phyloP scores from a whole-genome alignment of 2,329 filamentous ascomycete genomes.

The Drechslera avenae region DNA sequence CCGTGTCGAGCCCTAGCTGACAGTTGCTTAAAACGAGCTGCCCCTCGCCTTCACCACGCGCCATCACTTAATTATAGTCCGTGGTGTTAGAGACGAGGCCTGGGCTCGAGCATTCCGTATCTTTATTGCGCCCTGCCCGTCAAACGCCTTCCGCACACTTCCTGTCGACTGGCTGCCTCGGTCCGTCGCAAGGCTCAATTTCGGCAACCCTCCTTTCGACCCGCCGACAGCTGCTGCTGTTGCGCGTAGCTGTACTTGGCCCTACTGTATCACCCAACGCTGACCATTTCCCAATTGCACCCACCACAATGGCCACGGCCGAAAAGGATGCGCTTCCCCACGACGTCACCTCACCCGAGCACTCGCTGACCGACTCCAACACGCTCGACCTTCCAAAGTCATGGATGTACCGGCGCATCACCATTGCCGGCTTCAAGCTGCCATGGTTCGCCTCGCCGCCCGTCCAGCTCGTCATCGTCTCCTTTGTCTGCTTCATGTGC shows the following conservation, averaged over 20 bases:
- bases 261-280: background rate
- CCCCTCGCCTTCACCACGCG: slow-evolving; percentile 26
- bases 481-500: slow-evolving; percentile 60
- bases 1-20: slow-evolving; percentile 28
- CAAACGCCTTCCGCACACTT: background rate
- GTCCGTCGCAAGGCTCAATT: slow-evolving; percentile 1
- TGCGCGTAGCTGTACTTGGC: too few species aligned
- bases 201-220: too few species aligned
- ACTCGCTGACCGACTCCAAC: slow-evolving; percentile 40
- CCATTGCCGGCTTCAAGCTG: slow-evolving; percentile 49
- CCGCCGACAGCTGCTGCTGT: background rate
- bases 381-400: slow-evolving; percentile 48
- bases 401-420: slow-evolving; percentile 56
- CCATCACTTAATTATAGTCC: slow-evolving; percentile 23
- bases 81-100: slow-evolving; percentile 14
- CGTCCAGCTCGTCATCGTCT: slow-evolving; percentile 56
- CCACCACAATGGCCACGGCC: slow-evolving; percentile 34
- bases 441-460: slow-evolving; percentile 58
- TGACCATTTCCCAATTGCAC: background rate
- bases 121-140: slow-evolving; percentile 14
- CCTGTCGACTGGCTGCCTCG: background rate
- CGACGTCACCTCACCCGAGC: slow-evolving; percentile 36
- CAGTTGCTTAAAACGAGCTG: slow-evolving; percentile 35
- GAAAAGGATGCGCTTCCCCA: slow-evolving; percentile 31
- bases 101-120: slow-evolving; percentile 17